Evolutionary conservation across 805 yeast species (phyloP).

Genomic region (Jamesozyma piceae): DNA sequence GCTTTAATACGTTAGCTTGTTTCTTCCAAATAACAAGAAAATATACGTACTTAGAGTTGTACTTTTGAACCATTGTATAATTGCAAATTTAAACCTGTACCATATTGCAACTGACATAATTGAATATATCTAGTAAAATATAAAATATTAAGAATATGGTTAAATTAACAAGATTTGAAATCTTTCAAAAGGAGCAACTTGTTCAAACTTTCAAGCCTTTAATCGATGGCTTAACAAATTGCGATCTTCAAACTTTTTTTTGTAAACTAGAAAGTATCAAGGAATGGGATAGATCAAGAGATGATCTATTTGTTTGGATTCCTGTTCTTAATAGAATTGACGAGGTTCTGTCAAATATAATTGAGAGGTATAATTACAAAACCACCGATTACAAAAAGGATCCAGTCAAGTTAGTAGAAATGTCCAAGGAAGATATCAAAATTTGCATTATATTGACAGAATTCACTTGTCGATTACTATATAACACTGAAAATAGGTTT

Average conservation of each 20-base stretch:
- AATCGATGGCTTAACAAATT: constrained; percentile 32
- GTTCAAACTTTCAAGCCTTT: constrained; percentile 29
- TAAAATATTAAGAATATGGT: constrained; percentile 15
- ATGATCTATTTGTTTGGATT: constrained; percentile 69
- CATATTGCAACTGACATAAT: too few species aligned
- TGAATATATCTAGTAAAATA: neutral
- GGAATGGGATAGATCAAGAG: constrained; percentile 54
- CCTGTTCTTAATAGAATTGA: constrained; percentile 70
- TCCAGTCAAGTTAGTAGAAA: constrained; percentile 37
- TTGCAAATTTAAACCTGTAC: too few species aligned
- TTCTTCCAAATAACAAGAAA: too few species aligned
- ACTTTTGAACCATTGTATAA: too few species aligned
- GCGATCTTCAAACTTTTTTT: constrained; percentile 36
- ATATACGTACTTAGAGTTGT: too few species aligned
- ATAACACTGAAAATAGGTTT: constrained; percentile 57
- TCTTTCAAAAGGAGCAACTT: constrained; percentile 38
- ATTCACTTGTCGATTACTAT: constrained; percentile 55
- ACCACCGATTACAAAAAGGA: constrained; percentile 34
- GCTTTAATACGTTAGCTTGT: too few species aligned
- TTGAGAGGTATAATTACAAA: constrained; percentile 39
- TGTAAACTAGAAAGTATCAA: constrained; percentile 31
- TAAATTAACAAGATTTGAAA: constrained; percentile 24
- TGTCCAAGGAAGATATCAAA: constrained; percentile 39
- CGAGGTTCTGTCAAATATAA: constrained; percentile 44
- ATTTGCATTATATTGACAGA: constrained; percentile 44